Conservation (phyloP, 805 yeast genomes). For the Wickerhamomyces strasburgensis region DNA sequence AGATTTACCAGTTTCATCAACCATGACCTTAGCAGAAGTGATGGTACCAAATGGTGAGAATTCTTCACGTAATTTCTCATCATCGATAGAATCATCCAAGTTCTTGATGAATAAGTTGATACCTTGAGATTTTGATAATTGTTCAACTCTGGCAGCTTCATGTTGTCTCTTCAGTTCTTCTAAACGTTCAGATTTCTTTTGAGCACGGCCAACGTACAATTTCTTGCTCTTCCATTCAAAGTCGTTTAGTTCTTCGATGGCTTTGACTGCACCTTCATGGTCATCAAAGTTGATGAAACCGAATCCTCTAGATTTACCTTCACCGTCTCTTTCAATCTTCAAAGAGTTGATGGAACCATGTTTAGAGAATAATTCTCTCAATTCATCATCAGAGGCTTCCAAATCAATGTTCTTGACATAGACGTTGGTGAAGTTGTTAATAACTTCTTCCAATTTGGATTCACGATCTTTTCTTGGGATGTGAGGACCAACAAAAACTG, state of each 20-base stretch:
- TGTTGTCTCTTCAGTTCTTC: constrained; percentile 93
- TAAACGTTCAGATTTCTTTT: constrained; percentile 95
- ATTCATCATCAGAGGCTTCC: constrained; percentile 65
- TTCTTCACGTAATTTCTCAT: constrained; percentile 86
- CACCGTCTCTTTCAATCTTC: constrained; percentile 68
- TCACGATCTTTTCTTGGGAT: constrained; percentile 90
- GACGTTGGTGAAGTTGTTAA: constrained; percentile 92
- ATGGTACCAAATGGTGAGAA: constrained; percentile 91
- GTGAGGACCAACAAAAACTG: constrained; percentile 94
- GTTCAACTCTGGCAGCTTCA: constrained; percentile 88
- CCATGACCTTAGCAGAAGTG: constrained; percentile 95
- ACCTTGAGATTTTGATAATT: constrained; percentile 92
- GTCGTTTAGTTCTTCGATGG: constrained; percentile 90
- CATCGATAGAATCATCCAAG: constrained; percentile 89
- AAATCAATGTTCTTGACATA: constrained; percentile 85
- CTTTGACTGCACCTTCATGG: constrained; percentile 85
- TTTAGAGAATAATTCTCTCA: constrained; percentile 64
- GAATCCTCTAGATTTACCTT: constrained; percentile 90
- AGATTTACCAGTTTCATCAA: constrained; percentile 89
- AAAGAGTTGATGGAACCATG: constrained; percentile 83
- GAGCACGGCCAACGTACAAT: constrained; percentile 97
- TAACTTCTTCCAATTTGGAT: constrained; percentile 83
- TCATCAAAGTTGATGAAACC: constrained; percentile 89
- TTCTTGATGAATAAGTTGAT: constrained; percentile 95
- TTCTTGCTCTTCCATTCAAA: constrained; percentile 78